phyloP scores from a whole-genome alignment of 352 stramenopile species.

The Vaucheria bursata region DNA sequence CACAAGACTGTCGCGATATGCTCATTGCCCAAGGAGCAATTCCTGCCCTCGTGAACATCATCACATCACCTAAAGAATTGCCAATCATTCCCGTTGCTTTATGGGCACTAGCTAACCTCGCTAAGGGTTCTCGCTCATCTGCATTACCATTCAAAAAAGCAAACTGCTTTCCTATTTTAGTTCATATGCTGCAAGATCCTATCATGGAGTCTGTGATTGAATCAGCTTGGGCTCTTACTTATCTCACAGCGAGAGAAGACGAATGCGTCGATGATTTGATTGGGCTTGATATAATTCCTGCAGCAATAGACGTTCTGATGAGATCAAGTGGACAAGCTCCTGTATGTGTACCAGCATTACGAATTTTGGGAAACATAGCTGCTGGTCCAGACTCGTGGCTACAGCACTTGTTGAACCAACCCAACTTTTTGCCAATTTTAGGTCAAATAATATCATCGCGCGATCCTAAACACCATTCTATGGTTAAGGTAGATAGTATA shows the following conservation, averaged over 20 bases:
- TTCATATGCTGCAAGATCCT: neutral
- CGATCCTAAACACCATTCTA: neutral
- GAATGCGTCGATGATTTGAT: conserved; percentile 15
- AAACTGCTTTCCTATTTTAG: neutral
- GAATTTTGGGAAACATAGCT: conserved; percentile 31
- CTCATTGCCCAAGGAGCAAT: conserved; percentile 61
- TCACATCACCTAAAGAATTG: neutral
- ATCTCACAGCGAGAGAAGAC: conserved; percentile 58
- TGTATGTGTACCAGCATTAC: conserved; percentile 5
- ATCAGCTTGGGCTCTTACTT: conserved; percentile 70
- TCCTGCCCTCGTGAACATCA: neutral
- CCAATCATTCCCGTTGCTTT: conserved; percentile 49
- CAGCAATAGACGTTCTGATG: conserved; percentile 30
- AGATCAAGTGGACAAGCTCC: neutral
- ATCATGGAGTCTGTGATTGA: conserved; percentile 54
- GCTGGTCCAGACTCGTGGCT: conserved; percentile 34
- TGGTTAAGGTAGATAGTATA: neutral
- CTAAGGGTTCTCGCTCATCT: conserved; percentile 62
- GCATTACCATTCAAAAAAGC: conserved; percentile 57
- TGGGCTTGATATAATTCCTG: conserved; percentile 16
- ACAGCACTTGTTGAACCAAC: conserved; percentile 17
- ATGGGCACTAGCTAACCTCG: conserved; percentile 70
- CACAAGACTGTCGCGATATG: conserved; percentile 66
- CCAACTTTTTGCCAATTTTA: conserved; percentile 25
- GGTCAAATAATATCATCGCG: conserved; percentile 12